Evolutionary conservation across 192 early-diverging fungal species (phyloP).

Genomic region (Umbelopsis sp.): DNA sequence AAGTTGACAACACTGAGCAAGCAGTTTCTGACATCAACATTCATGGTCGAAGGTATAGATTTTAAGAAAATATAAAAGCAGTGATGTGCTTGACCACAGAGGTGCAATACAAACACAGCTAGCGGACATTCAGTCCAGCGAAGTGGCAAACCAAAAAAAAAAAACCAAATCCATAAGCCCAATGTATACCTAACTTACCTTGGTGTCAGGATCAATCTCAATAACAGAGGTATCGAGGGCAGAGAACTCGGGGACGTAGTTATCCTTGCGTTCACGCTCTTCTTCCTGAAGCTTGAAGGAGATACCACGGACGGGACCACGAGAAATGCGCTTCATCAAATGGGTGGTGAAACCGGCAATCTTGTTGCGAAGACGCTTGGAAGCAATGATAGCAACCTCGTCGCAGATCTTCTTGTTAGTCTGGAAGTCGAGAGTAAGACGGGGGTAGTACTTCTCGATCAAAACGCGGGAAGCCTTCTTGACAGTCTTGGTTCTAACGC

Average conservation of each 20-base stretch:
- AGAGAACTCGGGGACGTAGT: slow-evolving; percentile 99
- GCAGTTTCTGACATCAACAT: not conserved
- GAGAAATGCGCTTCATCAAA: slow-evolving; percentile 99
- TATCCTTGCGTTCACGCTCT: slow-evolving; percentile 99
- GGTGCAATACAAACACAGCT: too few species aligned
- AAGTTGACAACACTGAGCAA: not conserved
- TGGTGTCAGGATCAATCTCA: slow-evolving; percentile 95
- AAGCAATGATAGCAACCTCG: slow-evolving; percentile 97
- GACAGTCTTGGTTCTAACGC: slow-evolving; percentile 99
- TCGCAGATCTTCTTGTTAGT: slow-evolving; percentile 99
- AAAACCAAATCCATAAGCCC: not conserved
- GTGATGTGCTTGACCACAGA: too few species aligned
- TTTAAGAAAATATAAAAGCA: too few species aligned
- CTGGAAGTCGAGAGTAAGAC: slow-evolving; percentile 98
- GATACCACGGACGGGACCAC: slow-evolving; percentile 98
- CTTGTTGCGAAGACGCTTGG: slow-evolving; percentile 99
- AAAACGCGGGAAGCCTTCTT: slow-evolving; percentile 99
- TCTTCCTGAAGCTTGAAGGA: slow-evolving; percentile 99
- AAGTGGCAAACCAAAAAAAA: not conserved
- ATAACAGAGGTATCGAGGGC: slow-evolving; percentile 89
- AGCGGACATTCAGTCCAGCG: too few species aligned
- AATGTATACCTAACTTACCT: slow-evolving; percentile 48
- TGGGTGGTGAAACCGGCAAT: slow-evolving; percentile 99
- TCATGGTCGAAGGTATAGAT: too few species aligned
- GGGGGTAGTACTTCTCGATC: slow-evolving; percentile 99